Percentiles rank a stretch among this genome's conserved stretches.
phyloP scores from a whole-genome alignment of 495 filamentous ascomycete genomes.

The Penicillium dipodomyicola region DNA sequence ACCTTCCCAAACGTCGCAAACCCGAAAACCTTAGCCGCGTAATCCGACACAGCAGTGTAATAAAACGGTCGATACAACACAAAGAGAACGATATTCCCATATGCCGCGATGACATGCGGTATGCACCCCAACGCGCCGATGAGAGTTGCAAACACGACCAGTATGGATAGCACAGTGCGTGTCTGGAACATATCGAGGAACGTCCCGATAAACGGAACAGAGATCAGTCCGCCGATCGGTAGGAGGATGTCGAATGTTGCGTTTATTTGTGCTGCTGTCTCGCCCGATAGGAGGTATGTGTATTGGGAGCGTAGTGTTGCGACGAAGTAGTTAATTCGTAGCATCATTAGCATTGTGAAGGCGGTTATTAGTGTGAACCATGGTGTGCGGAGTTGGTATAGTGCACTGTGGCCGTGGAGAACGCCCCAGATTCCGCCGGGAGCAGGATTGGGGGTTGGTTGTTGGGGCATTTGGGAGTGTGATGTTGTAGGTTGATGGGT shows the following conservation, averaged over 20 bases:
- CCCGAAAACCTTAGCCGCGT: conserved; percentile 92
- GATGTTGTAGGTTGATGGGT: not conserved
- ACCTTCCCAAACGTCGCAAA: conserved; percentile 94
- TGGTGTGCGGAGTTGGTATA: conserved; percentile 71
- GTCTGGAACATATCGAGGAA: conserved; percentile 79
- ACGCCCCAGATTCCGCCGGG: conserved; percentile 83
- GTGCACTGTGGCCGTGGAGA: conserved; percentile 71
- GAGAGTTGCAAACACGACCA: conserved; percentile 68
- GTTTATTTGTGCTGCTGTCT: conserved; percentile 66
- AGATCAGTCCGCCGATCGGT: conserved; percentile 78
- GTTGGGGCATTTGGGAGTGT: conserved; percentile 9
- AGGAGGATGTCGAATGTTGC: conserved; percentile 85
- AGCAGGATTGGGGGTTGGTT: conserved; percentile 23
- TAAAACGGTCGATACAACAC: conserved; percentile 57
- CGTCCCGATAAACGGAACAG: conserved; percentile 84
- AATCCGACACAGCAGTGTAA: conserved; percentile 65
- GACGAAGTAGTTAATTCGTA: conserved; percentile 95
- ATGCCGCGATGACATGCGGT: conserved; percentile 64
- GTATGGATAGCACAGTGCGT: conserved; percentile 64
- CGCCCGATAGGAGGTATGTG: conserved; percentile 65
- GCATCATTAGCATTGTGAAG: conserved; percentile 91
- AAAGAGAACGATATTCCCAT: conserved; percentile 78
- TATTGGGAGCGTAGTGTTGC: conserved; percentile 88
- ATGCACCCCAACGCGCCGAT: conserved; percentile 82
- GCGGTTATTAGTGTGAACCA: conserved; percentile 88